Evolutionary conservation across 352 stramenopile genomes (phyloP), one percentile per base, ranked within the genome.

Genomic region (Pythium dissimile): DNA sequence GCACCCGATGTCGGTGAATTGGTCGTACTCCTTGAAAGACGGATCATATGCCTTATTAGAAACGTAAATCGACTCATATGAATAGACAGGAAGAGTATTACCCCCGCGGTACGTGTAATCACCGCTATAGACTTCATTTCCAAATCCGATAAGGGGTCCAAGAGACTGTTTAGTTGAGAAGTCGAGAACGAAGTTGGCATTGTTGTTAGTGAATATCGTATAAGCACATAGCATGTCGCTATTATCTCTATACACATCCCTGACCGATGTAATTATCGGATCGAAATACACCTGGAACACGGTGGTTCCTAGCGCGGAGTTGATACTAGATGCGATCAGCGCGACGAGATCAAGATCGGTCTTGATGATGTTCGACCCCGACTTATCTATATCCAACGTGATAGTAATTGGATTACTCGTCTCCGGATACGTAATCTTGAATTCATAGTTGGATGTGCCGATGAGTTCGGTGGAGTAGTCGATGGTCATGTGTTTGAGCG

Each of bases 221-320:
- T 48, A 48, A 5, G 41, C 26, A 31, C 41, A 30, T 30, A 48
- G 41, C n/a, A 48, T 6, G 21, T 48, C 41, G 41, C 41, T 48
- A 16, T 48, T 48, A 48, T 48, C 41, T 18, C 41, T 15, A 16
- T 48, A 48, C 6, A 48, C 41, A 48, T 48, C 41, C 7, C 23
- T 7, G 23, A 30, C 5, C 5, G 7, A 30, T 5, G 28, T 31
- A 30, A 30, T 48, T 15, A 48, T 48, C 5, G 8, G 41, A 30
- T 48, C 41, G 23, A 48, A 48, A 21, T 48, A 48, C 28, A 48
- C 41, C 28, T 48, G 41, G 41, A 48, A 48, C 5, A 48, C 41
- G 7, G 41, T 48, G 5, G 41, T 48, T 10, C 41, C 41, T 30
- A 48, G 41, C 23, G 41, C 41, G 5, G 41, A 27, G 23, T 48